Evolutionary conservation across 495 filamentous ascomycete genomes (phyloP), one percentile per base, ranked within the genome.

Genomic region (Penicillium canariense): DNA sequence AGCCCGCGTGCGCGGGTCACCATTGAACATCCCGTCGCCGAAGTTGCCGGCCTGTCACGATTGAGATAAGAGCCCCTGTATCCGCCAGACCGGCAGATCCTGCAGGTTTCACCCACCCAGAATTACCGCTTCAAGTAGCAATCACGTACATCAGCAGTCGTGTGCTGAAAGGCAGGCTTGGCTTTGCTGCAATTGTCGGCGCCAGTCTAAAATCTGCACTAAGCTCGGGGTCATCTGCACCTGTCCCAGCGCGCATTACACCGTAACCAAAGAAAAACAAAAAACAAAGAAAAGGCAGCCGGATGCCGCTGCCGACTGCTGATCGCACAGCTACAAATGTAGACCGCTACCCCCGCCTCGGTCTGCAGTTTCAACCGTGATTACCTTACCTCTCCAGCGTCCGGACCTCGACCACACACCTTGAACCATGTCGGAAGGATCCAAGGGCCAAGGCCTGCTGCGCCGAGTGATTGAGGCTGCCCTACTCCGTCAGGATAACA

Each of bases 281-380:
- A n/a, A 20, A 44, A 15, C 18, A 34, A 32, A 40, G n/a, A 48
- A 48, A 44, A 28, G n/a, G 25, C 12, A 27, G 43, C n/a, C 25
- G 42, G 17, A 55, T 25, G 5, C n/a, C 15, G 31, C 40, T 20
- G 18, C 36, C 52, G 52, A 35, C 10, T 36, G 15, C 36, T 56
- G 53, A 50, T 52, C 44, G 35, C 52, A 5, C 46, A 36, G 25
- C 39, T 65, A 65, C 55, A 62, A 65, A 61, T 56, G 23, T 20
- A 43, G 35, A 28, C 4, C 1, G 1, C 1, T 26, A 15, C 30
- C 59, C 56, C 38, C 27, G 42, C 2, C 14, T 22, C 12, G 26
- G 40, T n/a, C n/a, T 36, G 34, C 31, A 31, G 52, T 28, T 8
- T 30, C 23, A 26, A 36, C 27, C 17, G 3, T 25, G 17, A 23